Base-by-base conservation (phyloP, 2,329 filamentous ascomycete species). In the Aspergillus unguis region DNA sequence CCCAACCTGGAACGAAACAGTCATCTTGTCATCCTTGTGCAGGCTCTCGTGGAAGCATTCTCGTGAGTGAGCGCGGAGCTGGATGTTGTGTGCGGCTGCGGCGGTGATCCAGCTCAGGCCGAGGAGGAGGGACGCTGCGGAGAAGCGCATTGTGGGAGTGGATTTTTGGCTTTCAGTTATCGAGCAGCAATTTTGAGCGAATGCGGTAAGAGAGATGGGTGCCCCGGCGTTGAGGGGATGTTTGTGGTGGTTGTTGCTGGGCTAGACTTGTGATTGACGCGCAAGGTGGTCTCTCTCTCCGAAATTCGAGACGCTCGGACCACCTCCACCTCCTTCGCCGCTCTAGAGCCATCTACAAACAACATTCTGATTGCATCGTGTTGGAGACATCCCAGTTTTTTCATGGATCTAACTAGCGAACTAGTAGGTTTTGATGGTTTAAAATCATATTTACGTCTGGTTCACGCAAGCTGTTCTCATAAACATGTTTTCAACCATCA, bases 1-100 rank as follows among this genome's bases (percentile, higher is more conserved):
- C 69, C 94, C 94, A 54, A 97, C 92, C 78, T 97, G 94, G 81
- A 95, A 99, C 29, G 92, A 95, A 55, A 99, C 92, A 6, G 91
- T 96, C 94, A 99, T 99, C 75, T 87, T 89, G 79, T 99, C 94
- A 74, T 96, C 94, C 71, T 82, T 84, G 79, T 95, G 92, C 55
- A 99, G 85, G 64, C 80, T 75, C 78, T 99, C 94, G 80, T 96
- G 89, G 82, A 97, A 99, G 80, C 94, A 99, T 79, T 99, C 94
- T 75, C 91, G 85, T 68, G 90, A 89, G 76, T 99, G 91, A 64
- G 92, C 87, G 58, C 87, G 87, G 67, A 99, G 85, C 73, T 94
- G 90, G 75, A 99, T 97, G 80, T 95, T 97, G 83, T 99, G 94
- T 64, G 90, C 90, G 61, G 83, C 72, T 57, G 83, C 80, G 61